phyloP scores from a whole-genome alignment of 2,329 filamentous ascomycete species.

The Fusarium sarcochroum region DNA sequence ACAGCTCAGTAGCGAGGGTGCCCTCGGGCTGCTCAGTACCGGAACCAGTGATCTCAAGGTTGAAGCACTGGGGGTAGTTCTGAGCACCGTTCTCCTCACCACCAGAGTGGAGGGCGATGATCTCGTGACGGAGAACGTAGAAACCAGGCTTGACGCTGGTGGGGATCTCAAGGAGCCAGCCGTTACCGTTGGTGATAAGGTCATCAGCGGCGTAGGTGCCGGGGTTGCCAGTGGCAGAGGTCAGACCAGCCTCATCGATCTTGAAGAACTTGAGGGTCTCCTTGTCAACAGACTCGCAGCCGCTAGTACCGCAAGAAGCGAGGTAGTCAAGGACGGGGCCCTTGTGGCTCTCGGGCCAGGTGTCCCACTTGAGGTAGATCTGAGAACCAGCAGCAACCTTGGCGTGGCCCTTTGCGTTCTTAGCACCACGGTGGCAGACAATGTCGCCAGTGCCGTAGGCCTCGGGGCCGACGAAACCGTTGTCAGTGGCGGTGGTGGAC shows the following conservation, averaged over 20 bases:
- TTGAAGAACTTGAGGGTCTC: conserved; percentile 73
- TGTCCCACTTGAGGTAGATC: conserved; percentile 59
- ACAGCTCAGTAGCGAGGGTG: conserved; percentile 52
- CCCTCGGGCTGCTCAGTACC: conserved; percentile 54
- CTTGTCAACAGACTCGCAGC: conserved; percentile 70
- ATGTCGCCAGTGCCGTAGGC: conserved; percentile 59
- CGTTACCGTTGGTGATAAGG: conserved; percentile 59
- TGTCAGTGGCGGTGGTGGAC: conserved; percentile 60
- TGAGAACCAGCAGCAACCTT: conserved; percentile 57
- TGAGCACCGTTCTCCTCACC: conserved; percentile 62
- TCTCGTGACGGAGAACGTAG: conserved; percentile 67
- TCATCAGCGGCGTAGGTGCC: conserved; percentile 55
- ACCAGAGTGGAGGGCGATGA: conserved; percentile 64
- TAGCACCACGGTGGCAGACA: conserved; percentile 62
- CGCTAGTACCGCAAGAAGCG: conserved; percentile 67
- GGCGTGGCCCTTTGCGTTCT: conserved; percentile 57
- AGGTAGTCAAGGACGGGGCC: conserved; percentile 75
- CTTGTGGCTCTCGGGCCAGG: conserved; percentile 60
- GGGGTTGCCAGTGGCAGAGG: conserved; percentile 60
- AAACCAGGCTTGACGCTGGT: conserved; percentile 54
- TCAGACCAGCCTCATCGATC: conserved; percentile 70
- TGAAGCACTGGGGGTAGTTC: conserved; percentile 67
- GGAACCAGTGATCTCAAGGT: conserved; percentile 62
- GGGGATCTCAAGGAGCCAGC: conserved; percentile 55
- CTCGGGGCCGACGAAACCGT: conserved; percentile 65